Evolutionary conservation across 768 basidiomycete species (phyloP), one percentile per base, ranked within the genome.

Genomic region (Lactifluus volemus): DNA sequence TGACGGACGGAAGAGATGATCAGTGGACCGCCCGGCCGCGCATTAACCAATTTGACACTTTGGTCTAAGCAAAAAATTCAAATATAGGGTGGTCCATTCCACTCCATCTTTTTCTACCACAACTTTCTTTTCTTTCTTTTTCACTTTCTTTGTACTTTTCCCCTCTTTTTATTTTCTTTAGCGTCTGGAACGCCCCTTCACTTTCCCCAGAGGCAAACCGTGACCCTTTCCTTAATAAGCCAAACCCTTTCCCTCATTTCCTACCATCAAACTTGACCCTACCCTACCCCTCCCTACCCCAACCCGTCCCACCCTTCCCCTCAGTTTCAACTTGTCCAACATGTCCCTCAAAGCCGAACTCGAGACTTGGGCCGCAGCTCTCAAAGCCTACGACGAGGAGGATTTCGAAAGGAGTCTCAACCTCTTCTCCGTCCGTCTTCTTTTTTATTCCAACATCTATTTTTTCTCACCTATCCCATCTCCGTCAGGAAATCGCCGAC

Each of bases 371-470:
- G 84, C 85, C 14, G 78, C 88, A 42, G 95, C 95, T 60, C 83
- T 98, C 71, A 81, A 84, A 68, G 88, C 92, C 4, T 97, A 95
- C 74, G 93, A 96, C 65, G 83, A 83, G 7, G 80, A 89, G 68
- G 85, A 95, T 70, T 94, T 89, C 70, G 83, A 84, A 54, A 80
- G 79, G 62, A 77, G 90, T 36, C 77, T 98, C 49, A 78, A 84
- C 54, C 78, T 87, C 34, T 97, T 98, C 74, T 78, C 82, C 12
- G 86, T 88, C 65, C 60, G 85, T 75, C 29, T 4, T 49, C 14
- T 48, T 19, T 15, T 42, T 30, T 12, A 25, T 12, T 52, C 30
- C 51, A 63, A 15, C 12, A 38, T 15, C 34, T 45, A 30, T 17
- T 38, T 14, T 4, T 17, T 39, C 49, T 48, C 29, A 58, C 41